Evolutionary conservation across 179 eudicot species (phyloP), one percentile per base, ranked within the genome.

Genomic region (Actinidia polygama): DNA sequence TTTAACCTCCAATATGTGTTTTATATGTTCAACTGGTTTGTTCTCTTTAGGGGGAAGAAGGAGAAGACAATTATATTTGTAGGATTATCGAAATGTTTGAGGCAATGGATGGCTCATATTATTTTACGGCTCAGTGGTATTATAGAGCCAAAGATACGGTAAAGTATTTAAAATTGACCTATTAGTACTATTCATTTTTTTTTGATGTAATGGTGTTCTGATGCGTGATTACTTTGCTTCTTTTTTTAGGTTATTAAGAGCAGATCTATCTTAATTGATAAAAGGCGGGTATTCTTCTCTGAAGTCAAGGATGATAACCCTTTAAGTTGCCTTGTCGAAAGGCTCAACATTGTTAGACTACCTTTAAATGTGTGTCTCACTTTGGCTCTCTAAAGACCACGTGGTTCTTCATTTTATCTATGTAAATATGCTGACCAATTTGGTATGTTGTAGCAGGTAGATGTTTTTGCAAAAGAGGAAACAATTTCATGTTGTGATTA

Each of bases 91-190:
- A 95, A 83, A 67, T 95, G 46, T 95, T 95, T 81, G 91, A 92
- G 83, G 94, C 88, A 3, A 80, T 83, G 18, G 94, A 95, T 81
- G 91, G 90, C 1, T 15, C 30, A 16, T 82, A 77, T 0, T 87
- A 94, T 73, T 90, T 96, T 47, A 81, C 86, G n/a, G 94, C 98
- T 0, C 94, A 91, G 59, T 94, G 98, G 99, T 96, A 83, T 70
- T 95, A 96, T 26, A 86, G 97, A 79, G 80, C 94, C 0, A 69
- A 67, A 0, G 99, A 96, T 78, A 94, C 99, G 1, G 99, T 95
- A 84, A 89, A 91, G 75, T 58, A 11, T 53, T 69, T 16, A 30
- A 0, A 58, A 5, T n/a, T 67, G 21, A 3, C n/a, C 3, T 36
- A 5, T n/a, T 24, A 47, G 9, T 78, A 15, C 68, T 8, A 10